A percentile compares a stretch with the other conserved stretches of the same genome.
phyloP scores from a whole-genome alignment of 2,329 filamentous ascomycete species.

The Calonectria montana region DNA sequence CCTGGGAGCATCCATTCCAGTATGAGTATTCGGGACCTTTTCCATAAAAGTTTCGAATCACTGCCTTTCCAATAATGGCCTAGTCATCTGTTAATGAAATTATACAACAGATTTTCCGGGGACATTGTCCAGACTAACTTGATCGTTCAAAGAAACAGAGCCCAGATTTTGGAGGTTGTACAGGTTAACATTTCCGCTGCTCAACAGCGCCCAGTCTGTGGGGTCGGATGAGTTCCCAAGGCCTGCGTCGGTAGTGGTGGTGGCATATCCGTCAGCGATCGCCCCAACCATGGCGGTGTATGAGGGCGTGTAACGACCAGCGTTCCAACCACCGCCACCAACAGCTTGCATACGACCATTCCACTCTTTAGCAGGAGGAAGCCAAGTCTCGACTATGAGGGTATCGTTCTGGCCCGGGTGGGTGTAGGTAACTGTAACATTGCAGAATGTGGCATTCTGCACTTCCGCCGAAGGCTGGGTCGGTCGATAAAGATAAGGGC shows the following conservation, averaged over 20 bases:
- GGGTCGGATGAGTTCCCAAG: background rate
- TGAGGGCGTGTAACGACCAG: background rate
- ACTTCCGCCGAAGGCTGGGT: background rate
- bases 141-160: background rate
- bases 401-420: background rate
- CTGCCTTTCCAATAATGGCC: background rate
- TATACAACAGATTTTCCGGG: background rate
- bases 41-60: background rate
- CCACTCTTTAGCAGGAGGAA: background rate
- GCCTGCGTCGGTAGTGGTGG: background rate
- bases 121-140: background rate
- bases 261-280: background rate
- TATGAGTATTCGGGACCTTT: background rate
- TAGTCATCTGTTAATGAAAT: background rate
- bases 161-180: constrained; percentile 1
- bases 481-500: background rate
- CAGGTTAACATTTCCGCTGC: background rate
- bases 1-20: background rate
- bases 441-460: background rate
- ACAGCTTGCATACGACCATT: background rate
- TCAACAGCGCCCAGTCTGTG: background rate
- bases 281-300: constrained; percentile 3
- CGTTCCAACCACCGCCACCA: background rate
- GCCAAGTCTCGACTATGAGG: background rate
- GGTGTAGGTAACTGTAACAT: background rate